These are phyloP conservation scores for Panicum miliaceum DNA, from an alignment of 176 grass and related monocot species.

Conservation along the genomic window DNA sequence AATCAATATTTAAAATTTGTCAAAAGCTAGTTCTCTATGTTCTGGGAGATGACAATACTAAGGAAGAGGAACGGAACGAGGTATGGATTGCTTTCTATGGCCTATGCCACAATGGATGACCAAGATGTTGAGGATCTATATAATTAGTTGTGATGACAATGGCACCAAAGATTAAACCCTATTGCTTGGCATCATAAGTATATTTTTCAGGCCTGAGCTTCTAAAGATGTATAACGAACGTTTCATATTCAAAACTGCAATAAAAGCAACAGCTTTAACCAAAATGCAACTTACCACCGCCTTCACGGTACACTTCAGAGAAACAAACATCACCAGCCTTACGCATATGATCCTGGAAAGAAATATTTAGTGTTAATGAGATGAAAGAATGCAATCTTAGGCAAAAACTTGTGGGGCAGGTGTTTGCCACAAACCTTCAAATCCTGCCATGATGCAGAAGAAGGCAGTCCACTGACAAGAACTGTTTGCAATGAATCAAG, in stretches of 20 bases:
- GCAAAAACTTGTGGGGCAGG: neutral
- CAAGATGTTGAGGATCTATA: neutral
- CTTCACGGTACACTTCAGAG: constrained; percentile 90
- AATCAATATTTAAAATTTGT: neutral
- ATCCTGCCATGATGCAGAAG: constrained; percentile 99
- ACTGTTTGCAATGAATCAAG: constrained; percentile 52
- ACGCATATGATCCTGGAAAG: constrained; percentile 88
- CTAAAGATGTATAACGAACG: neutral
- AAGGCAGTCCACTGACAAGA: constrained; percentile 80
- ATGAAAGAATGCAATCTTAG: neutral
- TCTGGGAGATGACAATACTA: neutral
- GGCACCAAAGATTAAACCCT: neutral
- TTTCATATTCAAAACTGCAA: neutral
- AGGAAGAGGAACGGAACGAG: neutral
- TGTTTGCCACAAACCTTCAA: constrained; percentile 65
- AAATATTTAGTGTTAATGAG: constrained; percentile 5
- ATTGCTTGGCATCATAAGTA: neutral
- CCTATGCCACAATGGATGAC: neutral
- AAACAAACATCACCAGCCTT: constrained; percentile 98
- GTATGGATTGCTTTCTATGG: neutral
- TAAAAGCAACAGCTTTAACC: neutral
- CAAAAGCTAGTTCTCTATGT: neutral
- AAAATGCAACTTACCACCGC: constrained; percentile 65
- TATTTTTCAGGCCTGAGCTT: neutral
- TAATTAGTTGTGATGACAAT: neutral